Evolutionary conservation across 768 basidiomycete species (phyloP), one percentile per base, ranked within the genome.

Genomic region (Phlegmacium glaucopus): DNA sequence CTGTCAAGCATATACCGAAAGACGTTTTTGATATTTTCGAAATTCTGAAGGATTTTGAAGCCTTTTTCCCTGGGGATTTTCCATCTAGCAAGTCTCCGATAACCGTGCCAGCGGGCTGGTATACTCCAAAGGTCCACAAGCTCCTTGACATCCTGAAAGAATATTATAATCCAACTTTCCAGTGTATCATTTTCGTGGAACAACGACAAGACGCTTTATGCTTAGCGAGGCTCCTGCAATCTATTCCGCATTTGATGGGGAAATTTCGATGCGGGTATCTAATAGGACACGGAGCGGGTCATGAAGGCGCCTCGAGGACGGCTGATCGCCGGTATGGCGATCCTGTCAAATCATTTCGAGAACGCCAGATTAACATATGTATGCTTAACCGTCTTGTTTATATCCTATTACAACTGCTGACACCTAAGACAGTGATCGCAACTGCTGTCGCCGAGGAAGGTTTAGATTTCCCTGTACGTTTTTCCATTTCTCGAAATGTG

Each of bases 371-470:
- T 36, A 90, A 92, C 59, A 65, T 90, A 39, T 67, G 87, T 89
- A 61, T 54, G 83, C 76, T 32, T 36, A 34, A 36, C 45, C 42
- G 15, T 22, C 39, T 26, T 47, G 28, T 6, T 16, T 54, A 13
- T 26, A 34, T 42, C n/a, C 18, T 44, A 13, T 27, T 43, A 34
- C 32, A 6, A 11, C 6, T 34, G 32, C 32, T 10, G n/a, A 34
- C 32, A 34, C 2, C 3, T 34, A 11, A 4, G 2, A 34, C 9
- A 83, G 85, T 94, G 16, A 73, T 94, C 52, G 87, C 90, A 4
- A 93, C 90, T 0, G 83, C 85, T 5, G 90, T 94, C 11, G 93
- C 90, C 0, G 93, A 95, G 64, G 93, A 95, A 69, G 93, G 93
- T 0, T 75, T 95, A 13, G 92, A 95, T 62, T 91, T 95, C 68